Base-by-base conservation (phyloP, 352 stramenopile species). In the Salisapilia sapeloensis region DNA sequence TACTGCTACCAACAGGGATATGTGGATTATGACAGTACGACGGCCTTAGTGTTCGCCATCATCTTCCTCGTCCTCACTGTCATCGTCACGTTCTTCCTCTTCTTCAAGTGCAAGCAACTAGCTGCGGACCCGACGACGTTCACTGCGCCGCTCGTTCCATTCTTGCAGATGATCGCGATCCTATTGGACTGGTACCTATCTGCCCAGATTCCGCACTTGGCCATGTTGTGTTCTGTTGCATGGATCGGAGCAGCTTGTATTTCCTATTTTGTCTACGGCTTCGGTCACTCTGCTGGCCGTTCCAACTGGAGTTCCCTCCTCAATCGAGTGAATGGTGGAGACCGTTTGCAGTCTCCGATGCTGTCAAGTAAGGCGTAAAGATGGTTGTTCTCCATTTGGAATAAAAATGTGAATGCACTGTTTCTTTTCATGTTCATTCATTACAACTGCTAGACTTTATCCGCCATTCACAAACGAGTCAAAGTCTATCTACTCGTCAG, bases 241-340 rank as follows among this genome's bases (percentile, higher is more conserved):
- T 87, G 69, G 67, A 40, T 87, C 32, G 48, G 26, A 10, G 58
- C 51, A 4, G 70, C 49, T 8, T 56, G 79, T 5, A 8, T 87
- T 4, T 80, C 71, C 38, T 84, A 87, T 51, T 78, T 83, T 24
- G 46, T 55, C 8, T 87, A 87, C 40, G 71, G 71, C 33, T 87
- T 79, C 50, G 46, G 45, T 33, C 56, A 77, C 52, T 65, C 61
- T 15, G 61, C 60, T 3, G 65, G 64, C 20, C 67, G 64, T 38
- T 65, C 55, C 1, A 64, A 57, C 11, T 86, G 70, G 70, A 61
- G 50, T 31, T 37, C 51, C 21, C 38, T 81, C 27, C 33, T 84
- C n/a, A n/a, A n/a, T n/a, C n/a, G n/a, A n/a, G n/a, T n/a, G n/a
- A n/a, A n/a, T n/a, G n/a, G n/a, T n/a, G n/a, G n/a, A n/a, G n/a